Evolutionary conservation across 176 grass and related monocot species (phyloP).

Genomic region (Secale cereale): DNA sequence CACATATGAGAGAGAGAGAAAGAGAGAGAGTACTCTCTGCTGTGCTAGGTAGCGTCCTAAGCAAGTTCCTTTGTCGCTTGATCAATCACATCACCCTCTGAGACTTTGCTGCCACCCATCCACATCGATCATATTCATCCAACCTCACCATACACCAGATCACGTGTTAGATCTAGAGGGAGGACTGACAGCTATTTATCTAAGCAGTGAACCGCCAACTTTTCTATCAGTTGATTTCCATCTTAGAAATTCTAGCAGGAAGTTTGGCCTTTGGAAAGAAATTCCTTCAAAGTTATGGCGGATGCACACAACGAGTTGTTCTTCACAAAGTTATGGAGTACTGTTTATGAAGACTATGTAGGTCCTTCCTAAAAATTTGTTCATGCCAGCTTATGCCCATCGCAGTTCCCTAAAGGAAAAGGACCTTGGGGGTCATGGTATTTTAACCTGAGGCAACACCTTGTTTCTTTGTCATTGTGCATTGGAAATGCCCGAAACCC

Average conservation of each 20-base stretch:
- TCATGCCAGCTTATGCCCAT: no score
- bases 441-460: neutral
- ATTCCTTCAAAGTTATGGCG: neutral
- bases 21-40: neutral
- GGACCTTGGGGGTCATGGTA: neutral
- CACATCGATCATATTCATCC: neutral
- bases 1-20: neutral
- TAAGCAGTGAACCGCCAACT: neutral
- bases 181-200: neutral
- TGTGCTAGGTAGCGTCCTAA: neutral
- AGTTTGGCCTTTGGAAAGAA: neutral
- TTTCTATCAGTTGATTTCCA: neutral
- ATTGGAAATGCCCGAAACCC: neutral
- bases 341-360: neutral
- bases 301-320: no score
- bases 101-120: slow-evolving; percentile 2
- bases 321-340: no score
- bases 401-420: no score
- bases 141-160: neutral
- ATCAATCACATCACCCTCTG: neutral
- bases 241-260: neutral
- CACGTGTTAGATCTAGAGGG: neutral
- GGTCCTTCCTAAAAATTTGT: no score
- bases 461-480: neutral
- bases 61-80: slow-evolving; percentile 2